Evolutionary conservation across 2,329 filamentous ascomycete genomes (phyloP).

Genomic region (Fusarium papillatum): DNA sequence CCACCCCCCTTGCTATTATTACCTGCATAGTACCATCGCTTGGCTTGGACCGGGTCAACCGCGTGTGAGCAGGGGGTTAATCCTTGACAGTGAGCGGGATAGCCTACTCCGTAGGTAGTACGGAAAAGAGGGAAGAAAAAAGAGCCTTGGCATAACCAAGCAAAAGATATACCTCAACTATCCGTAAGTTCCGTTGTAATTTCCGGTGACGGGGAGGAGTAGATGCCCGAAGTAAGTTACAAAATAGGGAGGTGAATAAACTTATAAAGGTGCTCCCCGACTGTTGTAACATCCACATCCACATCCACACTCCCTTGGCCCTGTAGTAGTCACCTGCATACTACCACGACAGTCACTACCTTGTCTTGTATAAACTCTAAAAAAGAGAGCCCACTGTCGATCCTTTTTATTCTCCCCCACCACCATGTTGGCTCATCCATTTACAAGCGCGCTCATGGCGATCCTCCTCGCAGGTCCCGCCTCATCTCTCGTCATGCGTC

Average conservation of each 20-base stretch:
- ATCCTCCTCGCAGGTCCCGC: background rate
- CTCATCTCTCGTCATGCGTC: background rate
- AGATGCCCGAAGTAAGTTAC: background rate
- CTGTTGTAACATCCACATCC: background rate
- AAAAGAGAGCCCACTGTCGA: background rate
- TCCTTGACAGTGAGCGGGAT: background rate
- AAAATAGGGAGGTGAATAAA: background rate
- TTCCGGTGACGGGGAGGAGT: background rate
- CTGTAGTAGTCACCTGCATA: background rate
- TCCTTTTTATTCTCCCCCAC: background rate
- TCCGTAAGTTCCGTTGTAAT: background rate
- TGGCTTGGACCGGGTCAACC: background rate
- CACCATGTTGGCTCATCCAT: background rate
- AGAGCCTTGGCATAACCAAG: background rate
- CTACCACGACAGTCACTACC: background rate
- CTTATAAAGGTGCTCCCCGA: background rate
- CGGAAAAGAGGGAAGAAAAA: background rate
- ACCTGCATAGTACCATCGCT: background rate
- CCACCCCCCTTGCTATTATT: background rate
- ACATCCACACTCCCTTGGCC: background rate
- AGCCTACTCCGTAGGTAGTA: background rate
- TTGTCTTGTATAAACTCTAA: background rate
- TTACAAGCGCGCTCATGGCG: background rate
- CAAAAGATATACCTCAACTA: background rate
- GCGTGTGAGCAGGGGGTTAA: background rate